Evolutionary conservation across 768 basidiomycete genomes (phyloP).

Genomic region (Kwoniella mangroviensis): DNA sequence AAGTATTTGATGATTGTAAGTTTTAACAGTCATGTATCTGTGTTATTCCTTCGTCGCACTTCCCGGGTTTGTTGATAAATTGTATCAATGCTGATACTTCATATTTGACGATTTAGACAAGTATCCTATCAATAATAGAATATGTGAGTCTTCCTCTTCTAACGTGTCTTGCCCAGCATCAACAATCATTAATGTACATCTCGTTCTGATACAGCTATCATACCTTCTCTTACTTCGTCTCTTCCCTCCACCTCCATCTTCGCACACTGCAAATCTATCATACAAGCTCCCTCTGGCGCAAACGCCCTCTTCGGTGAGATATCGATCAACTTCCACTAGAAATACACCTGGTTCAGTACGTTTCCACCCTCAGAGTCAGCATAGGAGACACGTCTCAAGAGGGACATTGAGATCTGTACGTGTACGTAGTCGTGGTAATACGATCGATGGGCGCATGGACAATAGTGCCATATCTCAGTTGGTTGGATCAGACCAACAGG

Average conservation of each 20-base stretch:
- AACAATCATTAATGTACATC: background rate
- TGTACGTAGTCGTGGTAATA: background rate
- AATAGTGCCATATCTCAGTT: background rate
- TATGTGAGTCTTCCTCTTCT: conserved; percentile 35
- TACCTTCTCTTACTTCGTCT: conserved; percentile 46
- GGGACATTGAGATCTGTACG: conserved; percentile 12
- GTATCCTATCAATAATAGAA: conserved; percentile 35
- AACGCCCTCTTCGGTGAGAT: conserved; percentile 16
- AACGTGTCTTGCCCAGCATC: background rate
- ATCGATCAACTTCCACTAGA: background rate
- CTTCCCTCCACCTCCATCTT: conserved; percentile 29
- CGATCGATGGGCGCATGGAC: too few relatives aligned
- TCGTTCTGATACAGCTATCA: conserved; percentile 21
- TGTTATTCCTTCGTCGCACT: too few relatives aligned
- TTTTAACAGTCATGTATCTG: background rate
- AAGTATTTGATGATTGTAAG: conserved; percentile 12
- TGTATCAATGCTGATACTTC: too few relatives aligned
- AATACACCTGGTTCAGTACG: conserved; percentile 4
- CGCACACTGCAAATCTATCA: conserved; percentile 17
- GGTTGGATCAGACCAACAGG: background rate
- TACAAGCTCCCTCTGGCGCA: conserved; percentile 5
- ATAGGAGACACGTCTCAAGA: conserved; percentile 14
- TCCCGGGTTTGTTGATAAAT: too few relatives aligned
- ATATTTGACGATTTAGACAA: conserved; percentile 24
- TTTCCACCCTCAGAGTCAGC: background rate